phyloP scores from a whole-genome alignment of 2,329 filamentous ascomycete genomes.

The Aphanoascus verrucosus region DNA sequence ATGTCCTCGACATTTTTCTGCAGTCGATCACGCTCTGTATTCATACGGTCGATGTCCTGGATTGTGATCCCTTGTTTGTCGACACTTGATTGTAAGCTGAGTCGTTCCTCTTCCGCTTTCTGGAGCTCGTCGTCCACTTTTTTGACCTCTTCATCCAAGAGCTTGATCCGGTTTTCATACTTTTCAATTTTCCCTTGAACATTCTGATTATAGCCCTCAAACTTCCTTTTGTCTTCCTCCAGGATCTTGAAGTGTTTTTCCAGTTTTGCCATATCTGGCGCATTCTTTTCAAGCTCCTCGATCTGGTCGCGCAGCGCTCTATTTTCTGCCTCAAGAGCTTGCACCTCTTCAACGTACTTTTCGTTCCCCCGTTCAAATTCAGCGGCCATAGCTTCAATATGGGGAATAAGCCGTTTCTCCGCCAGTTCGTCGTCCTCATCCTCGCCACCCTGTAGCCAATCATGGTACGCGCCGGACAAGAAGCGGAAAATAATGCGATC shows the following conservation, averaged over 20 bases:
- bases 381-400: conserved; percentile 75
- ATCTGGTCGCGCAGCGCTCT: conserved; percentile 72
- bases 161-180: conserved; percentile 67
- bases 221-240: conserved; percentile 88
- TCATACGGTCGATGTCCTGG: conserved; percentile 98
- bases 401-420: conserved; percentile 65
- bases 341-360: conserved; percentile 72
- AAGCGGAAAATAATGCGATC: conserved; percentile 95
- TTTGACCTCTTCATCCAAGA: conserved; percentile 76
- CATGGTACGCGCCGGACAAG: conserved; percentile 75
- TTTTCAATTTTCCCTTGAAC: conserved; percentile 80
- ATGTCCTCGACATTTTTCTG: conserved; percentile 76
- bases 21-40: conserved; percentile 83
- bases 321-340: conserved; percentile 78
- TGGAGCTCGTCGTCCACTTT: conserved; percentile 64
- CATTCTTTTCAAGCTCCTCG: conserved; percentile 76
- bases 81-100: conserved; percentile 69
- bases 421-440: conserved; percentile 78
- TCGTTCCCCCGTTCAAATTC: conserved; percentile 80
- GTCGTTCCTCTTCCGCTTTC: conserved; percentile 72
- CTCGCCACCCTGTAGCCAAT: conserved; percentile 88
- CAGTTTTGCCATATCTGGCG: conserved; percentile 69
- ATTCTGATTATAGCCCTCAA: conserved; percentile 83
- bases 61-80: conserved; percentile 92
- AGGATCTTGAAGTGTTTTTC: conserved; percentile 88